These are phyloP conservation scores for Sporothrix mexicana DNA, from an alignment of 2,329 filamentous ascomycete species.

Conservation along the genomic window DNA sequence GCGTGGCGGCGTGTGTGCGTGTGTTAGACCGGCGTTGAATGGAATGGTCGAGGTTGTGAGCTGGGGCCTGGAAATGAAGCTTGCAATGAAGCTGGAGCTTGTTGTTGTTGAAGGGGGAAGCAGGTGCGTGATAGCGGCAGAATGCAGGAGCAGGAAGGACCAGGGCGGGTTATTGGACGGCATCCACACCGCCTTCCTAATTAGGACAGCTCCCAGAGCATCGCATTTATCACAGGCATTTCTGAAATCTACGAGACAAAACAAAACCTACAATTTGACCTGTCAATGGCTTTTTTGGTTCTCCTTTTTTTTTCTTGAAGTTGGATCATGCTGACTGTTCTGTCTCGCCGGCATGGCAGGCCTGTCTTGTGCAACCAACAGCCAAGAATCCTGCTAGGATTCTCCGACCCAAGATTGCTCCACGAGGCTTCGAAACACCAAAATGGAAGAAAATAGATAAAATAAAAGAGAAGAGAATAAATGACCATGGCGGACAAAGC, in stretches of 20 bases:
- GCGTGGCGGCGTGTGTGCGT: not conserved
- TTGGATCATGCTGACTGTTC: not conserved
- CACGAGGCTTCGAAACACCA: not conserved
- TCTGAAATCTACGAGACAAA: no score
- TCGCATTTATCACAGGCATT: no score
- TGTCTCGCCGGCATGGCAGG: not conserved
- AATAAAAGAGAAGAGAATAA: no score
- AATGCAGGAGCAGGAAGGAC: constrained; percentile 16
- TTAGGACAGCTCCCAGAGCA: constrained; percentile 10
- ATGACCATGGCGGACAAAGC: not conserved
- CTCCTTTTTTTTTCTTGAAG: no score
- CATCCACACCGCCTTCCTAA: constrained; percentile 33
- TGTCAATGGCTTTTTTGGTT: no score
- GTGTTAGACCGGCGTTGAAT: not conserved
- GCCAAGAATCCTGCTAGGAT: not conserved
- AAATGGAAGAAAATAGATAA: not conserved
- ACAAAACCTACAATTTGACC: no score
- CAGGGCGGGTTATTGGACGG: not conserved
- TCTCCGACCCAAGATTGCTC: constrained; percentile 2
- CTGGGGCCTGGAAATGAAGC: not conserved
- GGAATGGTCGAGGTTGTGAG: not conserved
- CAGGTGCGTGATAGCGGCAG: constrained; percentile 31
- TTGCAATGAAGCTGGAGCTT: not conserved
- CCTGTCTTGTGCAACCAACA: constrained; percentile 15
- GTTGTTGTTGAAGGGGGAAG: constrained; percentile 16